Evolutionary conservation across 805 yeast genomes (phyloP).

Genomic region (Trichomonascus vanleenenianus): DNA sequence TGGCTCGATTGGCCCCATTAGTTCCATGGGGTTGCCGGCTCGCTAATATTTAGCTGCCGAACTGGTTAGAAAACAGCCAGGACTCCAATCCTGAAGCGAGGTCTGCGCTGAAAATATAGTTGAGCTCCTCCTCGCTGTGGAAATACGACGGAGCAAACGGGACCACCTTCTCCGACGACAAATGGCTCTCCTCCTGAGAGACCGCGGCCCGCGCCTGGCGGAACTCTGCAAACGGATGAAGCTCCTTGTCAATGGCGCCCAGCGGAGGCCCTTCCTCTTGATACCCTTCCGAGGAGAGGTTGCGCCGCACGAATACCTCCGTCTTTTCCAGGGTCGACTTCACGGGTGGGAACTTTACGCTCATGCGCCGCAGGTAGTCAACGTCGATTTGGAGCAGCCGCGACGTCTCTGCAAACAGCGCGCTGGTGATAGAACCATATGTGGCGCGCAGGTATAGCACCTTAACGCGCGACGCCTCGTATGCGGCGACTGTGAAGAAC

Average conservation of each 20-base stretch:
- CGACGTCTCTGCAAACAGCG: not conserved
- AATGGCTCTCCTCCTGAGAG: not conserved
- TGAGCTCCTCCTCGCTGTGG: too few species aligned
- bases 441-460: not conserved
- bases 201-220: not conserved
- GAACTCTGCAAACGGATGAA: slow-evolving; percentile 2
- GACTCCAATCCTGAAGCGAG: not conserved
- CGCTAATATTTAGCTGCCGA: too few species aligned
- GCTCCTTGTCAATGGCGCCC: slow-evolving; percentile 1
- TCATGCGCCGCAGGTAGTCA: not conserved
- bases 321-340: not conserved
- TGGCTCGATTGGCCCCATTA: too few species aligned
- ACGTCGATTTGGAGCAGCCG: not conserved
- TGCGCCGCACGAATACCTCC: not conserved
- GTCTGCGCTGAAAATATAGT: not conserved
- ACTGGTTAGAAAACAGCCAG: not conserved
- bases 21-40: too few species aligned
- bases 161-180: not conserved
- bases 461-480: slow-evolving; percentile 5
- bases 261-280: not conserved
- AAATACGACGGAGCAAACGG: not conserved
- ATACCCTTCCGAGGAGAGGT: not conserved
- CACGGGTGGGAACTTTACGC: not conserved
- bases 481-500: slow-evolving; percentile 2
- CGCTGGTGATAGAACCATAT: not conserved